Conservation (phyloP, 2,329 filamentous ascomycete genomes). For the Phialophora verrucosa region DNA sequence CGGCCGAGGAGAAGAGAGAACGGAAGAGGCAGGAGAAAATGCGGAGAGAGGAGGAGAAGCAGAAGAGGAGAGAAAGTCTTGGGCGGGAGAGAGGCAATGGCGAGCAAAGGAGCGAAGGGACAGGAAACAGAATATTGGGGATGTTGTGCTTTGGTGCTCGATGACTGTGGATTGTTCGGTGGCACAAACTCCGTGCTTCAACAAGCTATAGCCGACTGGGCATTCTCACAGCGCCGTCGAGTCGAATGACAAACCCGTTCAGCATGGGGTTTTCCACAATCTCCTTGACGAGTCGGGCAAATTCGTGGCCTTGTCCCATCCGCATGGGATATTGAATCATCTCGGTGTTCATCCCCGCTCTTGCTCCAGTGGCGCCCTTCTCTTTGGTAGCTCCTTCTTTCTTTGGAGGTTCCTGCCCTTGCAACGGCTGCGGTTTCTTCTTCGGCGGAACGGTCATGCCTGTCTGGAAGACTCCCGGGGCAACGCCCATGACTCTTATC, state of each 20-base stretch:
- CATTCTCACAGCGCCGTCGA: constrained; percentile 40
- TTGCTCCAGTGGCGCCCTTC: constrained; percentile 25
- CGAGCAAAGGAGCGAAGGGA: not conserved
- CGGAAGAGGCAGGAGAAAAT: constrained; percentile 6
- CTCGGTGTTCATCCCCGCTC: constrained; percentile 31
- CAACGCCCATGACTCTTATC: constrained; percentile 39
- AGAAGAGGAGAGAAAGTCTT: not conserved
- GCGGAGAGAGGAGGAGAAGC: not conserved
- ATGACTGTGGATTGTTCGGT: not conserved
- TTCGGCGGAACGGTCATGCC: constrained; percentile 36
- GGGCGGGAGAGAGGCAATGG: not conserved
- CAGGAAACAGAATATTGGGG: constrained; percentile 1
- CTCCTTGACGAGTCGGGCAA: constrained; percentile 39
- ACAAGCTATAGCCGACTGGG: constrained; percentile 37
- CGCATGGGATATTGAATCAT: constrained; percentile 40
- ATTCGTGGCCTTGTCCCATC: constrained; percentile 39
- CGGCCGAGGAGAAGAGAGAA: constrained; percentile 16
- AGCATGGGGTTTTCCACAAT: constrained; percentile 42
- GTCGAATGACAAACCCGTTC: constrained; percentile 39
- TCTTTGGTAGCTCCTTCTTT: constrained; percentile 21
- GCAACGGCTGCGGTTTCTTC: constrained; percentile 13
- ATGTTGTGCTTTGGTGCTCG: constrained; percentile 12
- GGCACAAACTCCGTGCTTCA: not conserved
- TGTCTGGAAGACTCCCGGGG: constrained; percentile 40
- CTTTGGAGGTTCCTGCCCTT: constrained; percentile 13